phyloP scores from a whole-genome alignment of 495 filamentous ascomycete genomes.

The Annulohypoxylon nitens region DNA sequence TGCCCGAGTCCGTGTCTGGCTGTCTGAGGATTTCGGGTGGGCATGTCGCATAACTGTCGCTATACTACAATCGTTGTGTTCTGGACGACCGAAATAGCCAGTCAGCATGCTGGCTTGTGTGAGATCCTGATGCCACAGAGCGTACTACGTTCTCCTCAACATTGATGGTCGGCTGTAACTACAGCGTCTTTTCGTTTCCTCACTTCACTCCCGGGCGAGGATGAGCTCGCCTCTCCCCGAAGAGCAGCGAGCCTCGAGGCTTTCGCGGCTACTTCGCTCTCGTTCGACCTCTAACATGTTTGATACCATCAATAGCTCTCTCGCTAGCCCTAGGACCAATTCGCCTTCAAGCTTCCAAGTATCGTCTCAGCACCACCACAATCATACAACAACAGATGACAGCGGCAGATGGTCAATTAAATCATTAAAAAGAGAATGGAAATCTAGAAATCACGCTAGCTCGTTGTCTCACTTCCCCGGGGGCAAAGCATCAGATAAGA shows the following conservation, averaged over 20 bases:
- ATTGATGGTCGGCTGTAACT: neutral
- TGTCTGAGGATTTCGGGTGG: neutral
- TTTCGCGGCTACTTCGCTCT: slow-evolving; percentile 33
- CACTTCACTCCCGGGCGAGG: neutral
- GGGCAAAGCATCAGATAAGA: slow-evolving; percentile 9
- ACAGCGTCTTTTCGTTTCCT: neutral
- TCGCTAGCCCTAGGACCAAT: neutral
- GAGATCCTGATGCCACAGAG: neutral
- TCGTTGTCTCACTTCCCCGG: slow-evolving; percentile 31
- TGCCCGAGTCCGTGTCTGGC: neutral
- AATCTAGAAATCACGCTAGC: slow-evolving; percentile 16
- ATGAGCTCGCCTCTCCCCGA: neutral
- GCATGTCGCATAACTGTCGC: neutral
- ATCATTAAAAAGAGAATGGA: slow-evolving; percentile 20
- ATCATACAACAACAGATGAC: neutral
- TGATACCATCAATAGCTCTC: slow-evolving; percentile 15
- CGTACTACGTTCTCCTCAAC: neutral
- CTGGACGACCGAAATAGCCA: neutral
- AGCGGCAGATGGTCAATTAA: slow-evolving; percentile 7
- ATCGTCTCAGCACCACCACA: neutral
- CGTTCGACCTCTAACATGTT: slow-evolving; percentile 40
- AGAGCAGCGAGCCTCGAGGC: neutral
- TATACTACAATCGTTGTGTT: neutral
- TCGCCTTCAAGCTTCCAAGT: neutral
- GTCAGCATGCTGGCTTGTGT: slow-evolving; percentile 1